phyloP scores from a whole-genome alignment of 176 grass and related monocot species.

The Areca catechu region DNA sequence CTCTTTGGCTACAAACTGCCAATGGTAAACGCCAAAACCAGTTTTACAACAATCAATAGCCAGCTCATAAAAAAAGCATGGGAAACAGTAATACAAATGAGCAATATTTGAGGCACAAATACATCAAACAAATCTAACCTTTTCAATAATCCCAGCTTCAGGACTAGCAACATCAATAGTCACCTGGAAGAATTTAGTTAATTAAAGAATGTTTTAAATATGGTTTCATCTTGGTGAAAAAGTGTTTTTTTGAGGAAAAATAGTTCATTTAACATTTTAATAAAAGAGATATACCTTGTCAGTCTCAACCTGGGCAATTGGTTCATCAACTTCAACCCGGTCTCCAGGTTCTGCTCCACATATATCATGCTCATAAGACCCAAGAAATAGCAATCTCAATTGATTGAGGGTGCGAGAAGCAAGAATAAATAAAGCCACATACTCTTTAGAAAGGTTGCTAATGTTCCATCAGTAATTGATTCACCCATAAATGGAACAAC shows the following conservation, averaged over 20 bases:
- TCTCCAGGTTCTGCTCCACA: conserved; percentile 60
- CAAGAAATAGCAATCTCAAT: background rate
- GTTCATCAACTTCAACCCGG: conserved; percentile 74
- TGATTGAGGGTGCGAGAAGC: background rate
- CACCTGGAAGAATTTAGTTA: conserved; percentile 44
- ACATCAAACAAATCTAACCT: conserved; percentile 30
- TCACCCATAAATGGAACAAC: conserved; percentile 99
- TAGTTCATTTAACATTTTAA: background rate
- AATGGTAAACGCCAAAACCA: background rate
- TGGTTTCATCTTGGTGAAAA: background rate
- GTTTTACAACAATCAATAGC: no score
- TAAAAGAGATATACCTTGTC: conserved; percentile 48
- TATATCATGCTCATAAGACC: background rate
- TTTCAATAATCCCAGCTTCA: conserved; percentile 73
- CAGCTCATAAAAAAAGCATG: no score
- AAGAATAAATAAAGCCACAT: conserved; percentile 14
- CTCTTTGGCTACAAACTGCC: conserved; percentile 69
- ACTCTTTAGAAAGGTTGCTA: conserved; percentile 93
- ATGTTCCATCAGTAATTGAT: conserved; percentile 98
- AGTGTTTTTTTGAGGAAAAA: no score
- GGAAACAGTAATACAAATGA: background rate
- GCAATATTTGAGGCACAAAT: conserved; percentile 11
- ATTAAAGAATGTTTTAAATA: background rate
- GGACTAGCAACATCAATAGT: conserved; percentile 92
- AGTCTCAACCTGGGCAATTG: conserved; percentile 97